Conservation (phyloP, 2,329 filamentous ascomycete genomes). For the Penicillium sp. region DNA sequence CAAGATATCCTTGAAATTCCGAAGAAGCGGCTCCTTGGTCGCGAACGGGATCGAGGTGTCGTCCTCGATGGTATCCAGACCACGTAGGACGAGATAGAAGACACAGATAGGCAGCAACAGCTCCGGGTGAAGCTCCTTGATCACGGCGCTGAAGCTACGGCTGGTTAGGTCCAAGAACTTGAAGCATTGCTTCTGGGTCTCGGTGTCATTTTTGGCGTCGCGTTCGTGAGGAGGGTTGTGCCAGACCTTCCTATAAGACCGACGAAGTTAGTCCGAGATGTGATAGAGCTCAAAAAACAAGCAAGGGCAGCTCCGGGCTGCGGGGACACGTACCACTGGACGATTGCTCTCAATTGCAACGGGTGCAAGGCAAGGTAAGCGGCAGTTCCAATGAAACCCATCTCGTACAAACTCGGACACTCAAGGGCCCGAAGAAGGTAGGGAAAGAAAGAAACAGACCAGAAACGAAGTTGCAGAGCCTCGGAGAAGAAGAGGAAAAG, state of each 20-base stretch:
- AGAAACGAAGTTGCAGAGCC: slow-evolving; percentile 10
- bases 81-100: slow-evolving; percentile 91
- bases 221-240: slow-evolving; percentile 90
- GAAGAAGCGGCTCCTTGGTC: slow-evolving; percentile 81
- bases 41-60: slow-evolving; percentile 86
- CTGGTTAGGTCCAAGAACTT: slow-evolving; percentile 82
- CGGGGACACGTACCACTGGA: slow-evolving; percentile 70
- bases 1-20: slow-evolving; percentile 75
- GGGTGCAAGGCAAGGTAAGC: slow-evolving; percentile 75
- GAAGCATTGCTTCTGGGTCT: slow-evolving; percentile 78
- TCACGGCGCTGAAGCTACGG: slow-evolving; percentile 88
- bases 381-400: slow-evolving; percentile 49
- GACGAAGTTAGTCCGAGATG: slow-evolving; percentile 9
- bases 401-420: slow-evolving; percentile 24
- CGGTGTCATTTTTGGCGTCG: slow-evolving; percentile 70
- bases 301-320: neutral
- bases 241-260: slow-evolving; percentile 77
- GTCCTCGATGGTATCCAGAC: slow-evolving; percentile 97
- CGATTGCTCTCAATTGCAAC: slow-evolving; percentile 72
- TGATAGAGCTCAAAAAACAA: slow-evolving; percentile 13
- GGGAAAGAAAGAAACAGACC: slow-evolving; percentile 8
- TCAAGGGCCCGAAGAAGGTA: slow-evolving; percentile 3
- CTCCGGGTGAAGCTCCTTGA: slow-evolving; percentile 92
- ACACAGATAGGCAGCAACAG: slow-evolving; percentile 82
- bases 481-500: slow-evolving; percentile 12